Evolutionary conservation across 108 stramenopile species (phyloP), one percentile per base, ranked within the genome.

Genomic region (Fragilariopsis cylindrus): DNA sequence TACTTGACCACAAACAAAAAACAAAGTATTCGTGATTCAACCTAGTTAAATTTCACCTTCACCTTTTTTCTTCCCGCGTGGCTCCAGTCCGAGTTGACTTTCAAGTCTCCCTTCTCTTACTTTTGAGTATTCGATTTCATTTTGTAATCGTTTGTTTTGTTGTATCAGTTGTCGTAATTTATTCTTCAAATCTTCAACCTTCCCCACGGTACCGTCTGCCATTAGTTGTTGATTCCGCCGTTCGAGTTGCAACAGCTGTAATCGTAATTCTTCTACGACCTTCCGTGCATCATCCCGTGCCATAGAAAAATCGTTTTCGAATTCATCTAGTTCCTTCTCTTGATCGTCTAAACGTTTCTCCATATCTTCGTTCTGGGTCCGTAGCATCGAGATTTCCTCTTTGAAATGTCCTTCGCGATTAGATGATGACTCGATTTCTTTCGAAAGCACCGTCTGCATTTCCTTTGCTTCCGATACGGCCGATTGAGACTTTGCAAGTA

Each of bases 221-320:
- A 18, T 18, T 40, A 45, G 43, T 15, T 50, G 67, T 44, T 68
- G 67, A 44, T 68, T 68, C 15, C 67, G 67, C 49, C 44, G 48
- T 39, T 68, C 67, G 8, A 68, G 49, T 19, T 68, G 67, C 7
- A 30, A 13, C 9, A 68, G 49, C 49, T 68, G 67, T 11, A 39
- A 2, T 9, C 67, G 67, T 7, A 68, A 44, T 50, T 68, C 67
- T 50, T 68, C 67, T 7, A 68, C 67, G 13, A 68, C 67, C 49
- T 68, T 68, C 18, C 67, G 67, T 47, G 67, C 67, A 52, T 68
- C 67, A 12, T 68, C 44, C 3, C 67, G 67, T 48, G 67, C 67
- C 67, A 68, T 11, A 40, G 67, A 47, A 52, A 68, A 68, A 19
- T 68, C 67, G 18, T n/a, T 21, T 39, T 68, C 67, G 30, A 68